A percentile compares a stretch with the other conserved stretches of the same genome.
phyloP scores from a whole-genome alignment of 257 asterid species.

The Coffea eugenioides region DNA sequence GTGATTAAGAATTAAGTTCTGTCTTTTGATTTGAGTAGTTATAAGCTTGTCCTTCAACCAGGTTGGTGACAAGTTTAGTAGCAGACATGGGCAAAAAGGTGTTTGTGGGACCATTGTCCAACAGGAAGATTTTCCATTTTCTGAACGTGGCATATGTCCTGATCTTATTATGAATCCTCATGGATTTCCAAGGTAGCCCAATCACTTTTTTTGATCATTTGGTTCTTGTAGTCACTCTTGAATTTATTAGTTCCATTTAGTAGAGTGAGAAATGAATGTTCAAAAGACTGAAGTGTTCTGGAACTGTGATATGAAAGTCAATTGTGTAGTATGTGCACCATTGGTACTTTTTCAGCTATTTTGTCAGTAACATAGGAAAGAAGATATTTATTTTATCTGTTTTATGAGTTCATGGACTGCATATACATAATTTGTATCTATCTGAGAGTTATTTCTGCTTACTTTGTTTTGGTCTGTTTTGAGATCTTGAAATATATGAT shows the following conservation, averaged over 20 bases:
- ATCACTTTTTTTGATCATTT: not conserved
- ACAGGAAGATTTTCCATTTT: constrained; percentile 95
- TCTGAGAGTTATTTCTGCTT: not conserved
- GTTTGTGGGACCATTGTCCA: constrained; percentile 93
- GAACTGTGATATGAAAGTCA: not conserved
- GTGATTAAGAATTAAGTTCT: not conserved
- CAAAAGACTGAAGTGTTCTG: not conserved
- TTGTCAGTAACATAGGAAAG: not conserved
- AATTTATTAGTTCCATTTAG: not conserved
- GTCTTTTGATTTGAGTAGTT: constrained; percentile 2
- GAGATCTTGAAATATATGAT: not conserved
- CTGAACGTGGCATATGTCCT: constrained; percentile 98
- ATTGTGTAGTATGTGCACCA: not conserved
- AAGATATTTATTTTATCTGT: not conserved
- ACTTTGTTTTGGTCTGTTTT: not conserved
- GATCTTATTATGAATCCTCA: constrained; percentile 99
- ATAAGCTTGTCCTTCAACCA: constrained; percentile 18
- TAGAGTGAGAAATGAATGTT: not conserved
- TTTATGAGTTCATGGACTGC: not conserved
- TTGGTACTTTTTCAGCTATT: too few species aligned
- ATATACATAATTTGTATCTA: not conserved
- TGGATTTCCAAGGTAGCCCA: constrained; percentile 84
- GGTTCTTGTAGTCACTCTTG: not conserved
- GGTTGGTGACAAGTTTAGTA: constrained; percentile 98
- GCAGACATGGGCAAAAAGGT: constrained; percentile 98